Percentiles rank a stretch among this genome's conserved stretches.
These are phyloP conservation scores for Leavenworthia alabamica DNA, from an alignment of 345 rosid genomes.

Conservation along the genomic window DNA sequence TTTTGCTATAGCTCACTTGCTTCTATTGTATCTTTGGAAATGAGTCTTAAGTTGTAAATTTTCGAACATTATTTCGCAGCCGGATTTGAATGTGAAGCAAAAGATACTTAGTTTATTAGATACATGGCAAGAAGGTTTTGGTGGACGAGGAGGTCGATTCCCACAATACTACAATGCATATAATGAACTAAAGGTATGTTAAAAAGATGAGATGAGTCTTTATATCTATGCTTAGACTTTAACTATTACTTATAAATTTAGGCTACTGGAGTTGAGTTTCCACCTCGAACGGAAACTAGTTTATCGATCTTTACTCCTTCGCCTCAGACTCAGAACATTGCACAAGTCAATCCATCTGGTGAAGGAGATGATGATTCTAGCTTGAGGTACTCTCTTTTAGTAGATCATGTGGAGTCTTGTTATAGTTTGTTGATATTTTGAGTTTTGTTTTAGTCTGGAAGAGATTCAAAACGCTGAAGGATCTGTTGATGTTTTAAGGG, in stretches of 20 bases:
- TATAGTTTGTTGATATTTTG: neutral
- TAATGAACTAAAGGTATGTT: constrained; percentile 68
- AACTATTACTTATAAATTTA: too few species aligned
- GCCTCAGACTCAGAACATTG: constrained; percentile 67
- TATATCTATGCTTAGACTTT: neutral
- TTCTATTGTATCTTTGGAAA: neutral
- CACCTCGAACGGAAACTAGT: constrained; percentile 67
- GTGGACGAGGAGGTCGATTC: constrained; percentile 64
- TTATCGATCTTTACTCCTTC: constrained; percentile 89
- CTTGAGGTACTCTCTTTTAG: constrained; percentile 48
- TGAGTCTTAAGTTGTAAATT: constrained; percentile 1
- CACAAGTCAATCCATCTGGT: constrained; percentile 39
- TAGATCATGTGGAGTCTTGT: neutral
- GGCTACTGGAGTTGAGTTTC: constrained; percentile 87
- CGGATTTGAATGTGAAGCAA: constrained; percentile 81
- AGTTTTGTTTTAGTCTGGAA: constrained; percentile 39
- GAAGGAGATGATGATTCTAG: constrained; percentile 82
- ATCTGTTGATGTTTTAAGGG: constrained; percentile 62
- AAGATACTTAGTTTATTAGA: constrained; percentile 57
- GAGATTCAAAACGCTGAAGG: constrained; percentile 77
- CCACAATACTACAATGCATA: constrained; percentile 80
- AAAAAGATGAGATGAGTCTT: constrained; percentile 5
- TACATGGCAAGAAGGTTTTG: constrained; percentile 62
- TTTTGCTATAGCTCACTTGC: constrained; percentile 12
- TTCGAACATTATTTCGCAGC: constrained; percentile 41